A percentile compares a stretch with the other conserved stretches of the same genome.
These are phyloP conservation scores for Barnettozyma sucrosica DNA, from an alignment of 805 yeast species.

Conservation along the genomic window DNA sequence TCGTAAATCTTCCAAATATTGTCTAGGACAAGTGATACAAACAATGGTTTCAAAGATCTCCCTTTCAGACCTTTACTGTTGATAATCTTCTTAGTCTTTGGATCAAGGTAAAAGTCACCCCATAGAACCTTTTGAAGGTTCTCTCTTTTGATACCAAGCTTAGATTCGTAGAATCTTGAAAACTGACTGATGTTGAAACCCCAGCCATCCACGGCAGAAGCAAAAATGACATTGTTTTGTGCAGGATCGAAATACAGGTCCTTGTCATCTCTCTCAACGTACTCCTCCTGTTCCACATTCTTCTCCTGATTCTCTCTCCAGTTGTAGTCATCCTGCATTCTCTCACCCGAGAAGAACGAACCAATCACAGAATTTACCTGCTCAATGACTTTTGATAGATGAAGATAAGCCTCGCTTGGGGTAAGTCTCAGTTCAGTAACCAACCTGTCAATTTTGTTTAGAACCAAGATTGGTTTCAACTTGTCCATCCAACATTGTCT, in stretches of 20 bases:
- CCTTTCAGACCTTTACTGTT: slow-evolving; percentile 61
- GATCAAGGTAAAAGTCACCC: slow-evolving; percentile 91
- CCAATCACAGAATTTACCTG: slow-evolving; percentile 95
- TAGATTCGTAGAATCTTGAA: slow-evolving; percentile 77
- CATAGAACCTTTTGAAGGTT: slow-evolving; percentile 82
- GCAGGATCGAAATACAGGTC: slow-evolving; percentile 85
- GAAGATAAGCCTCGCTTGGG: slow-evolving; percentile 80
- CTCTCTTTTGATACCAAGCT: slow-evolving; percentile 76
- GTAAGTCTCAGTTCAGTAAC: slow-evolving; percentile 75
- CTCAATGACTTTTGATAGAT: slow-evolving; percentile 72
- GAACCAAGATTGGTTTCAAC: slow-evolving; percentile 77
- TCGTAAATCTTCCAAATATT: slow-evolving; percentile 91
- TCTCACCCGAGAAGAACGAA: slow-evolving; percentile 84
- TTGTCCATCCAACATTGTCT: slow-evolving; percentile 96
- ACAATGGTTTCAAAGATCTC: slow-evolving; percentile 65
- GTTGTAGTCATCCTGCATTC: slow-evolving; percentile 79
- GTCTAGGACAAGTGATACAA: slow-evolving; percentile 81
- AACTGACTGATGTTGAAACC: slow-evolving; percentile 89
- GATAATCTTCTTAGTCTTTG: slow-evolving; percentile 80
- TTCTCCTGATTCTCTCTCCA: slow-evolving; percentile 64
- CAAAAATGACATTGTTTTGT: slow-evolving; percentile 83
- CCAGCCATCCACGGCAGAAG: slow-evolving; percentile 95
- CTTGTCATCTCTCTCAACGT: slow-evolving; percentile 69
- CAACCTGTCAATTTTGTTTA: slow-evolving; percentile 87
- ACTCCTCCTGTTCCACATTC: slow-evolving; percentile 40